These are phyloP conservation scores for Syzygium grande DNA, from an alignment of 345 rosid genomes.

Conservation along the genomic window DNA sequence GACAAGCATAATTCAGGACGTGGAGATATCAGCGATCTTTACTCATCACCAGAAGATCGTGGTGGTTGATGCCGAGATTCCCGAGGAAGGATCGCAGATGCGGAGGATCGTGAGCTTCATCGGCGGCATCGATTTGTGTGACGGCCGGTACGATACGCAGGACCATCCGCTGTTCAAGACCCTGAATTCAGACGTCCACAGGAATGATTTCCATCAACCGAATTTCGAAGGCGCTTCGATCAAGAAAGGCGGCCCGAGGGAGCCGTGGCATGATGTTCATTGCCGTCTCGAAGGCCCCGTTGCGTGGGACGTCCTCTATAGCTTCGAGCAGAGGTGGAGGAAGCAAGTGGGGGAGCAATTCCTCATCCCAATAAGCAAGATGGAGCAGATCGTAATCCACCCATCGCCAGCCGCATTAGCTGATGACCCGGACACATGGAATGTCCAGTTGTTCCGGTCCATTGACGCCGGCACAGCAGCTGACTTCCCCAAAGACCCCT, in stretches of 20 bases:
- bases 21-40: constrained; percentile 40
- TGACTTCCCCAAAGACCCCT: constrained; percentile 20
- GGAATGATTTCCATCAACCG: constrained; percentile 77
- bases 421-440: constrained; percentile 37
- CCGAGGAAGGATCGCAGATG: constrained; percentile 2
- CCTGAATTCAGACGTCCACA: constrained; percentile 28
- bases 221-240: constrained; percentile 53
- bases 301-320: constrained; percentile 85
- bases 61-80: constrained; percentile 47
- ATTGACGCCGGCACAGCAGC: constrained; percentile 45
- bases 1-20: constrained; percentile 33
- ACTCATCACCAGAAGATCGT: constrained; percentile 79
- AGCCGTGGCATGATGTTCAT: constrained; percentile 96
- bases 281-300: constrained; percentile 81
- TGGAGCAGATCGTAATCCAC: constrained; percentile 2
- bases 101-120: constrained; percentile 65
- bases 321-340: constrained; percentile 87
- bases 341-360: constrained; percentile 32
- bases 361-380: constrained; percentile 17
- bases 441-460: constrained; percentile 63
- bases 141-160: constrained; percentile 70
- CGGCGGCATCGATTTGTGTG: constrained; percentile 92
- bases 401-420: constrained; percentile 12
- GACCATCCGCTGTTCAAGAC: constrained; percentile 68
- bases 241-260: constrained; percentile 80